Base-by-base conservation (phyloP, 768 basidiomycete genomes). In the Serendipita sp. region DNA sequence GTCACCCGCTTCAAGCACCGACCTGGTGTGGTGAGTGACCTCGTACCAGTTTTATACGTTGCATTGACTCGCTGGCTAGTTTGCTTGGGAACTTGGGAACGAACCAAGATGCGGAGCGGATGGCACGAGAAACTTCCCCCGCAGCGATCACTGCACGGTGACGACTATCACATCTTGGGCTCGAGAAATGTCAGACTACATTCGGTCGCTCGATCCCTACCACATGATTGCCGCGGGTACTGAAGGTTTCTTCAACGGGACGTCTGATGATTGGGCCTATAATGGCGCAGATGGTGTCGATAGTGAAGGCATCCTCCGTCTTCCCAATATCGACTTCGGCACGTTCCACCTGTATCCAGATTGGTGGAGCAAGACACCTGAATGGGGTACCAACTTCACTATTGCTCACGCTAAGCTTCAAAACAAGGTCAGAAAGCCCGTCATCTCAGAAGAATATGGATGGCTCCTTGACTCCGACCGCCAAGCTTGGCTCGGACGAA, bases 181-280 rank as follows among this genome's bases (percentile, higher is more conserved):
- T 4, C 54, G 66, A 18, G 64, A 66, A 32, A 68, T 69, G 41
- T 65, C 66, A 28, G 62, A 56, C 18, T 70, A 69, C 68, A 68
- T 70, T 64, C 68, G 69, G 63, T 51, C 36, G 15, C 45, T 70
- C 52, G 69, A 70, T 58, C 41, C 45, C 32, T 34, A 63, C 51
- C 69, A 70, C 63, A 23, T 70, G 46, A 68, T 70, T n/a, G 56
- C 67, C 35, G 52, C 65, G 23, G 69, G 69, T 5, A 65, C 64
- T 63, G 69, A 70, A 64, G 68, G 68, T 7, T 67, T 66, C 66
- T 69, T 68, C 67, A 68, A 64, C 48, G 64, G 63, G 4, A 47
- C 28, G 3, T 23, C 46, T 1, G 65, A 56, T 7, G 64, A 65
- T 32, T 67, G 65, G 65, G 65, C 56, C 2, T 67, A 67, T 51